Percentiles rank a stretch among this genome's conserved stretches.
Conservation (phyloP, 768 basidiomycete species). For the Pleurotus cornucopiae region DNA sequence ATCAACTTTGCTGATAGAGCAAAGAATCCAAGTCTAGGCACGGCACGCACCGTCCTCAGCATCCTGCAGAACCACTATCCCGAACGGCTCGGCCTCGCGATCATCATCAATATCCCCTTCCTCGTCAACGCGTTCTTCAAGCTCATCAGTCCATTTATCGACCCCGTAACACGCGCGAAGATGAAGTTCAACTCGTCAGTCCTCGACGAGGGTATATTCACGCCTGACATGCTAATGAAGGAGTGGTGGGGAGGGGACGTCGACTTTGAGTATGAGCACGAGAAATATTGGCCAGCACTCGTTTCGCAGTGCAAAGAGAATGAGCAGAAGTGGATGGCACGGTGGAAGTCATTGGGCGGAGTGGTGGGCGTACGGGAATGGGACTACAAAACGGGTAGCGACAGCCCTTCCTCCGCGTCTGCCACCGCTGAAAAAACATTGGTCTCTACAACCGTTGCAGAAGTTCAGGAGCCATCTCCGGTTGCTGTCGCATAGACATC, state of each 20-base stretch:
- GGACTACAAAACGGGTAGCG: constrained; percentile 52
- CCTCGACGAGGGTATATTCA: constrained; percentile 64
- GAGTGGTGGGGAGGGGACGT: constrained; percentile 67
- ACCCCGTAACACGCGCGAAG: constrained; percentile 75
- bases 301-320: constrained; percentile 50
- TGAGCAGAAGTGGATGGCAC: constrained; percentile 42
- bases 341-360: constrained; percentile 69
- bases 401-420: background rate
- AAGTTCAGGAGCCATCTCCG: background rate
- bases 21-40: constrained; percentile 47
- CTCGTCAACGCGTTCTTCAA: constrained; percentile 72
- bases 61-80: constrained; percentile 84
- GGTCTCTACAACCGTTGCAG: background rate
- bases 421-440: background rate
- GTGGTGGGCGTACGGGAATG: constrained; percentile 73
- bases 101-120: constrained; percentile 82
- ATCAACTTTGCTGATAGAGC: constrained; percentile 72
- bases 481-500: background rate
- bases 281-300: constrained; percentile 70
- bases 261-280: constrained; percentile 71
- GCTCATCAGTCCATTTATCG: constrained; percentile 75
- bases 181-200: constrained; percentile 72
- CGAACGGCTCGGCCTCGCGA: constrained; percentile 73
- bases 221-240: constrained; percentile 63
- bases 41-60: constrained; percentile 41